Conservation (phyloP, 2,329 filamentous ascomycete species). For the Pseudogymnoascus sp. region DNA sequence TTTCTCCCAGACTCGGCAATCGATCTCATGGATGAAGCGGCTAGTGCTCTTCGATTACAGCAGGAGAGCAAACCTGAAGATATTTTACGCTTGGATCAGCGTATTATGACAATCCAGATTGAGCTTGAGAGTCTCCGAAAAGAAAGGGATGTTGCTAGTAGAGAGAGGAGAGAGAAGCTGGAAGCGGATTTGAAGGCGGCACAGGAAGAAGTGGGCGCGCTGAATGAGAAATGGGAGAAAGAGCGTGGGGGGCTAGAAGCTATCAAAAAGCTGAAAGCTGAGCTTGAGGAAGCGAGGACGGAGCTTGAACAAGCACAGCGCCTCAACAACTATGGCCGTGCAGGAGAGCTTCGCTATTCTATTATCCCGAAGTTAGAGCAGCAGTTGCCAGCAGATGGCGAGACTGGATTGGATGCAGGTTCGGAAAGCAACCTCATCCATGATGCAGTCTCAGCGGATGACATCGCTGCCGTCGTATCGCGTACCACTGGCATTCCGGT, state of each 20-base stretch:
- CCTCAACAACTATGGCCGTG: slow-evolving; percentile 79
- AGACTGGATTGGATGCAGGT: slow-evolving; percentile 26
- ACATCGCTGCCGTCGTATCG: slow-evolving; percentile 88
- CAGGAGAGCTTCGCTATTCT: slow-evolving; percentile 85
- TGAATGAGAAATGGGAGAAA: slow-evolving; percentile 84
- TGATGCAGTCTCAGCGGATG: slow-evolving; percentile 89
- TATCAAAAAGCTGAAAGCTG: slow-evolving; percentile 79
- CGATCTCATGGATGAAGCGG: slow-evolving; percentile 91
- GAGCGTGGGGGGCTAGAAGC: slow-evolving; percentile 79
- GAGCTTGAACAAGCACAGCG: slow-evolving; percentile 85
- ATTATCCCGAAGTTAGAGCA: slow-evolving; percentile 75
- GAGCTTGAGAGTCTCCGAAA: slow-evolving; percentile 91
- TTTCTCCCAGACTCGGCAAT: slow-evolving; percentile 97
- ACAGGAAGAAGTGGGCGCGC: slow-evolving; percentile 65
- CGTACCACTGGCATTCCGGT: slow-evolving; percentile 89
- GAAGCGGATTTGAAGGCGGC: slow-evolving; percentile 68
- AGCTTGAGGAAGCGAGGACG: slow-evolving; percentile 77
- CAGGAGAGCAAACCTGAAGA: slow-evolving; percentile 96
- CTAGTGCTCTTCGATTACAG: slow-evolving; percentile 80
- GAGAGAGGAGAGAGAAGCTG: slow-evolving; percentile 79
- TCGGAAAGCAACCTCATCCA: slow-evolving; percentile 63
- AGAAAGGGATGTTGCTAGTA: slow-evolving; percentile 83
- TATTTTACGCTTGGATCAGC: slow-evolving; percentile 84
- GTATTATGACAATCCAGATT: slow-evolving; percentile 96
- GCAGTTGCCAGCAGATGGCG: slow-evolving; percentile 69